Evolutionary conservation across 1,284 basidiomycete genomes (phyloP).

Genomic region (Boletus subluridellus): DNA sequence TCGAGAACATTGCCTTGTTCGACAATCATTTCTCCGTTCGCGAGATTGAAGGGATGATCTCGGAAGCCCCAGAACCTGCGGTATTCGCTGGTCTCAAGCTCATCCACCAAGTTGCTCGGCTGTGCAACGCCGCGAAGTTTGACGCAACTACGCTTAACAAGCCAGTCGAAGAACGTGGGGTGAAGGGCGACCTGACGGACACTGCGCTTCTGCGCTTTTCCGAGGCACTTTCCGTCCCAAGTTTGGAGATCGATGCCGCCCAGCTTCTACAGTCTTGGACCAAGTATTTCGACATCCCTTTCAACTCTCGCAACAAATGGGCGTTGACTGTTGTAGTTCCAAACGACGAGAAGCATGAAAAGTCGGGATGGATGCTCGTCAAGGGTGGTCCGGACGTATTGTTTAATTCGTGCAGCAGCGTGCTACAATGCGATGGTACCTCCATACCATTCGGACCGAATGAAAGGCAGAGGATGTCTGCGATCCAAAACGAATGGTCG

Average conservation of each 20-base stretch:
- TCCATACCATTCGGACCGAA: slow-evolving; percentile 35
- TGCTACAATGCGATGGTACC: slow-evolving; percentile 40
- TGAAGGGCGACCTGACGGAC: slow-evolving; percentile 65
- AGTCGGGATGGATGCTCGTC: slow-evolving; percentile 39
- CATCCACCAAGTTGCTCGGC: slow-evolving; percentile 45
- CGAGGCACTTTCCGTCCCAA: slow-evolving; percentile 39
- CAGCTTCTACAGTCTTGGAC: slow-evolving; percentile 29
- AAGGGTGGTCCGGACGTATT: slow-evolving; percentile 63
- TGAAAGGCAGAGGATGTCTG: slow-evolving; percentile 31
- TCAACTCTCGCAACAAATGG: slow-evolving; percentile 67
- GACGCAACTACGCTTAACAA: slow-evolving; percentile 34
- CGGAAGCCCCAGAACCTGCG: slow-evolving; percentile 9
- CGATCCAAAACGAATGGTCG: slow-evolving; percentile 52
- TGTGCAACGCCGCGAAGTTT: slow-evolving; percentile 64
- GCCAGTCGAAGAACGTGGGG: slow-evolving; percentile 41
- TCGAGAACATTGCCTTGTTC: slow-evolving; percentile 43
- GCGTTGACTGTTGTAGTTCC: slow-evolving; percentile 41
- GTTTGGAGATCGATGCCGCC: slow-evolving; percentile 17
- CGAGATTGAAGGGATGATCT: slow-evolving; percentile 22
- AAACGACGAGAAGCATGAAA: slow-evolving; percentile 7
- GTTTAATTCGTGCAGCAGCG: slow-evolving; percentile 44
- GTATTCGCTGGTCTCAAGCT: slow-evolving; percentile 23
- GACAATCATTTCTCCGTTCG: slow-evolving; percentile 33
- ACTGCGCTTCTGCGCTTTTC: slow-evolving; percentile 59
- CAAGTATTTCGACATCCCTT: slow-evolving; percentile 45